Base-by-base conservation (phyloP, 1,284 basidiomycete genomes). In the Leccinum subrobustum region DNA sequence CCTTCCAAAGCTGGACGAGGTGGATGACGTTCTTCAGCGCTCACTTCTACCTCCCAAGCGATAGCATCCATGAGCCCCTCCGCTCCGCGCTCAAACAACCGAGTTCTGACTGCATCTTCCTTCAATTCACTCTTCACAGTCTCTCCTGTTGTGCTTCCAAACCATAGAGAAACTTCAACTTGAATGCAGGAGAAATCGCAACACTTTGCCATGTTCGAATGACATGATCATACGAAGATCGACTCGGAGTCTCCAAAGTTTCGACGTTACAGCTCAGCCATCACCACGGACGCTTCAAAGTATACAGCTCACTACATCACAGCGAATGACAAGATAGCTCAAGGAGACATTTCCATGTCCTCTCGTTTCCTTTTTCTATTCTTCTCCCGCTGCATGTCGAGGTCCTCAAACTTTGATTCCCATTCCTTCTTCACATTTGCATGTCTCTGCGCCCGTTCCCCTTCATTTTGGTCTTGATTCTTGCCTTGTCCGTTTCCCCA, bases 1-100 rank as follows among this genome's bases (percentile, higher is more conserved):
- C 96, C 76, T 99, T 99, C 96, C 96, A 98, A 66, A 98, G 88
- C 76, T 99, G 97, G 6, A 99, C 95, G 51, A 92, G 77, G 75
- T 98, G 98, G 80, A 99, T 94, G 63, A 96, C 71, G 75, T 99
- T 98, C 82, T 99, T 99, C 63, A 83, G 76, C 9, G 20, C 76
- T 92, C 9, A 92, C 90, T 1, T 85, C 88, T 0, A 82, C 85
- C 3, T 92, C 91, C 3, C 83, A 87, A 65, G 84, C 88, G 29
- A 88, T 91, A 65, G 83, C 87, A 2, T 92, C 91, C 50, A 91
- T 92, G 54, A 80, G 79, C n/a, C 84, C 88, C 0, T 84, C 87
- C n/a, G 76, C 76, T 3, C 77, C 77, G 18, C 76, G 77, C 56
- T 74, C 77, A 50, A 77, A 77, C 58, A 79, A 79, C 66, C 80